Evolutionary conservation across 2,329 filamentous ascomycete species (phyloP).

Genomic region (Calonectria pseudoturangicola): DNA sequence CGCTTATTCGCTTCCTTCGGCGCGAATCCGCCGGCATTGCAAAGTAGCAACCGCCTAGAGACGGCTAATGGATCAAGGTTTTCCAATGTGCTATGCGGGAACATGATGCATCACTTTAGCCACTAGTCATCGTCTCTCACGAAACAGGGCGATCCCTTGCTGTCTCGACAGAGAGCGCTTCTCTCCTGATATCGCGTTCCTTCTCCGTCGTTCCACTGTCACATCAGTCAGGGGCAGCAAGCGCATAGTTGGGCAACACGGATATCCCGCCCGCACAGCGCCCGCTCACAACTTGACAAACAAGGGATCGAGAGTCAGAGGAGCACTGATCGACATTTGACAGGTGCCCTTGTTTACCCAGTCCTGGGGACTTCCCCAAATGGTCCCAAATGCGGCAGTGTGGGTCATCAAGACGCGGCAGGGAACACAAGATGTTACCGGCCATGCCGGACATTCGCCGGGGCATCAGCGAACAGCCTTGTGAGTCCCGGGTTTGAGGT

Average conservation of each 20-base stretch:
- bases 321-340: slow-evolving; percentile 39
- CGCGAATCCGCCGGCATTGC: slow-evolving; percentile 10
- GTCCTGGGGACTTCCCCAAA: slow-evolving; percentile 29
- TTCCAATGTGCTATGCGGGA: background rate
- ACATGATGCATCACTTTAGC: slow-evolving; percentile 1
- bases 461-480: slow-evolving; percentile 31
- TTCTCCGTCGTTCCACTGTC: background rate
- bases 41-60: background rate
- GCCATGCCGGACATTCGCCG: slow-evolving; percentile 30
- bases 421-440: slow-evolving; percentile 31
- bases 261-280: slow-evolving; percentile 9
- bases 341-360: slow-evolving; percentile 28
- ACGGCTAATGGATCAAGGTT: background rate
- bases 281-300: slow-evolving; percentile 5
- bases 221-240: background rate
- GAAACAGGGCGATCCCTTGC: slow-evolving; percentile 10
- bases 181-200: slow-evolving; percentile 3
- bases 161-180: background rate
- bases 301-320: slow-evolving; percentile 3
- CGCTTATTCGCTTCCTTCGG: slow-evolving; percentile 1
- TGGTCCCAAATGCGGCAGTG: slow-evolving; percentile 35
- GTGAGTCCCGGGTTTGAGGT: slow-evolving; percentile 17
- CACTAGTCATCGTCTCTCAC: background rate
- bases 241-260: background rate
- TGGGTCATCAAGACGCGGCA: slow-evolving; percentile 22